A percentile compares a stretch with the other conserved stretches of the same genome.
Evolutionary conservation across 345 rosid species (phyloP).

Genomic region (Ceriops zippeliana): DNA sequence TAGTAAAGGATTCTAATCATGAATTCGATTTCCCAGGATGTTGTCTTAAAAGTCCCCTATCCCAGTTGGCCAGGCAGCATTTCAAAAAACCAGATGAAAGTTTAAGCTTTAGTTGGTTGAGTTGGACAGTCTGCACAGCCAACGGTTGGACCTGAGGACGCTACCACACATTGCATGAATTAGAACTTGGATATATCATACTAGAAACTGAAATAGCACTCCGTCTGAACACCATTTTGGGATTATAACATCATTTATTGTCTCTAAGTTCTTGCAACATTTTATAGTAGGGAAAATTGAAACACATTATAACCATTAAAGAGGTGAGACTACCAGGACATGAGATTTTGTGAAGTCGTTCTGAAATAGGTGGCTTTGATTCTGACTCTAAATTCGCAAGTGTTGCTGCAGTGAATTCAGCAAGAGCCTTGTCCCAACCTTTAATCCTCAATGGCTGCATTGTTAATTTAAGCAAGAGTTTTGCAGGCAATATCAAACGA

Average conservation of each 20-base stretch:
- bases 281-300: too few relatives aligned
- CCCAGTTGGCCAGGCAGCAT: background rate
- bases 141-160: too few relatives aligned
- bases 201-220: too few relatives aligned
- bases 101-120: too few relatives aligned
- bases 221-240: too few relatives aligned
- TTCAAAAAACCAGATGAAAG: background rate
- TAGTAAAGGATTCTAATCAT: background rate
- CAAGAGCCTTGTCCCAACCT: conserved; percentile 81
- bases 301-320: background rate
- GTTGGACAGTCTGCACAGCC: too few relatives aligned
- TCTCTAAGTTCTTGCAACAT: too few relatives aligned
- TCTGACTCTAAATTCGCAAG: conserved; percentile 41
- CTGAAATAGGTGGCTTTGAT: conserved; percentile 41
- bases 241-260: too few relatives aligned
- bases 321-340: conserved; percentile 54
- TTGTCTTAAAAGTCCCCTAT: background rate
- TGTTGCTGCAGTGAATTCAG: conserved; percentile 65
- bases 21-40: too few relatives aligned
- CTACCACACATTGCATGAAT: background rate
- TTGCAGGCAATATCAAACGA: conserved; percentile 4
- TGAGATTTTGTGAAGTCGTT: conserved; percentile 58
- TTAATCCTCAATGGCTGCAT: conserved; percentile 65
- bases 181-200: background rate
- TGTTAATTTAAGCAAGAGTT: conserved; percentile 1